Evolutionary conservation across 805 yeast genomes (phyloP).

Genomic region (Wickerhamiella alocasiicola): DNA sequence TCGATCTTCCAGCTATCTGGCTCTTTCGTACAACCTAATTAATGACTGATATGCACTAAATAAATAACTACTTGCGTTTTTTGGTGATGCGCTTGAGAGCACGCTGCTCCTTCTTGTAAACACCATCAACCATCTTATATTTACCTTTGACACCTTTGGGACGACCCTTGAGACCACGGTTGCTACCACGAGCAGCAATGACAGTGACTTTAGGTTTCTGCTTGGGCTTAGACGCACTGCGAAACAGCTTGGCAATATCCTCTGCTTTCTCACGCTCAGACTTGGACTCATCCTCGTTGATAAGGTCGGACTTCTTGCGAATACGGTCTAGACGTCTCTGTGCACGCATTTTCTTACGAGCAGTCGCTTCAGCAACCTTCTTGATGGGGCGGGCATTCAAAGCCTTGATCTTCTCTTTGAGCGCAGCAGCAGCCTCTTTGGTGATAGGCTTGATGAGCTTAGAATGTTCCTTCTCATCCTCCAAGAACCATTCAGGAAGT

Average conservation of each 20-base stretch:
- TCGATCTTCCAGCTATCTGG: no score
- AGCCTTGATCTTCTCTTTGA: constrained; percentile 62
- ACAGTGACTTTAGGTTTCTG: constrained; percentile 72
- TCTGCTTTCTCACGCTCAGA: constrained; percentile 91
- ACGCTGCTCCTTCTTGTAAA: constrained; percentile 91
- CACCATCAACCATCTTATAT: constrained; percentile 99
- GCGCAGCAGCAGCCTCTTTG: constrained; percentile 76
- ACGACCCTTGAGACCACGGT: constrained; percentile 82
- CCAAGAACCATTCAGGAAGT: constrained; percentile 93
- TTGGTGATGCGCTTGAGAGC: constrained; percentile 83
- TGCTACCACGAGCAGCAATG: constrained; percentile 76
- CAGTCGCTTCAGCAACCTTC: constrained; percentile 96
- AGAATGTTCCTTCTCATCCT: constrained; percentile 80
- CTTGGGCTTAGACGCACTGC: constrained; percentile 50
- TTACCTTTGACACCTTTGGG: constrained; percentile 96
- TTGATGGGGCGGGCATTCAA: constrained; percentile 95
- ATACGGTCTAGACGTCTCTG: constrained; percentile 72
- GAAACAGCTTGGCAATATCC: constrained; percentile 78
- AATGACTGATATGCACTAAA: no score
- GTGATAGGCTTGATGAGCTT: constrained; percentile 83
- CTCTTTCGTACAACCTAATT: no score
- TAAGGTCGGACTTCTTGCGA: constrained; percentile 83
- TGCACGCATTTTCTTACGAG: constrained; percentile 91
- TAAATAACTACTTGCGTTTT: constrained; percentile 48
- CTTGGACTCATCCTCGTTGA: constrained; percentile 76